phyloP scores from a whole-genome alignment of 1,139 yeast species.

The Geotrichum phurueaensis region DNA sequence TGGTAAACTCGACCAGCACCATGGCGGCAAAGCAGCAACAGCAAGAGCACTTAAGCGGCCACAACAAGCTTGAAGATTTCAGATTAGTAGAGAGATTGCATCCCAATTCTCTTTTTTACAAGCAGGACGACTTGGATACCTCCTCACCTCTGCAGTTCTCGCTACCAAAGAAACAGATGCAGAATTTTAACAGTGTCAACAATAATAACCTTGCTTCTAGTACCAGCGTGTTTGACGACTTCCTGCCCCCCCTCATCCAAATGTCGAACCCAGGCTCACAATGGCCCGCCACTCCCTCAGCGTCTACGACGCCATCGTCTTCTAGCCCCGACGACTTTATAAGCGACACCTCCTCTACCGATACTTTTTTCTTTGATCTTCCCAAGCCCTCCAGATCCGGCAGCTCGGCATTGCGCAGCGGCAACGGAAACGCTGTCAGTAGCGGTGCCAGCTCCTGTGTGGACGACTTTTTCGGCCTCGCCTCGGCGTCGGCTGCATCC shows the following conservation, averaged over 20 bases:
- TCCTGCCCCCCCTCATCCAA: not conserved
- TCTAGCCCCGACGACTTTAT: not conserved
- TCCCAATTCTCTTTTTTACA: not conserved
- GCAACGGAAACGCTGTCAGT: not conserved
- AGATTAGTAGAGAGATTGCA: not conserved
- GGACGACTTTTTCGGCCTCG: not conserved
- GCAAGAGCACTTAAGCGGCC: not conserved
- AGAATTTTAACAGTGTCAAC: not conserved
- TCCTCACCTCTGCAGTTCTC: not conserved
- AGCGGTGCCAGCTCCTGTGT: not conserved
- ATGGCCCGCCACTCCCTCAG: not conserved
- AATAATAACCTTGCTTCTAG: not conserved
- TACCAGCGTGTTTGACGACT: not conserved
- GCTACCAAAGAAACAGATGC: not conserved
- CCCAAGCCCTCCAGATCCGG: slow-evolving; percentile 2
- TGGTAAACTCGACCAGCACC: not conserved
- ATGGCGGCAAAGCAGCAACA: slow-evolving; percentile 1
- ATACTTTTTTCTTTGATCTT: slow-evolving; percentile 5
- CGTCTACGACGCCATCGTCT: not conserved
- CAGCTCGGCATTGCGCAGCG: slow-evolving; percentile 1
- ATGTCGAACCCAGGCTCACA: not conserved
- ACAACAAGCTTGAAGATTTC: not conserved
- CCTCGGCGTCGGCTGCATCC: not conserved
- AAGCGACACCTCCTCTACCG: not conserved
- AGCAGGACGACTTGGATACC: not conserved